Conservation (phyloP, 768 basidiomycete genomes). For the Trametes meyenii region DNA sequence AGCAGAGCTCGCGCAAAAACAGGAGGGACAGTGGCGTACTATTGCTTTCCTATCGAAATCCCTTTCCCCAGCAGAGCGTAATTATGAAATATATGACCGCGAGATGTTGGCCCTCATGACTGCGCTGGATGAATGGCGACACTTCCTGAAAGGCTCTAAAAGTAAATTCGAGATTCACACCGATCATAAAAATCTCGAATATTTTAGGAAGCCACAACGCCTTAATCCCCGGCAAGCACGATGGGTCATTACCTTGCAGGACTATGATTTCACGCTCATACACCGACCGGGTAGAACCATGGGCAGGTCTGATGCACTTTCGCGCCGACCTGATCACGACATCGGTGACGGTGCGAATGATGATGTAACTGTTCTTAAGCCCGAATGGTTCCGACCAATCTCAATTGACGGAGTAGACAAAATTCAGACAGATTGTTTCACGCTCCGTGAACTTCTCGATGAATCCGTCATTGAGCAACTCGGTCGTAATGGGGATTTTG, state of each 20-base stretch:
- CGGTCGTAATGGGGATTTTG: constrained; percentile 1
- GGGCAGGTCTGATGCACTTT: constrained; percentile 12
- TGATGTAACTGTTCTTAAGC: constrained; percentile 1
- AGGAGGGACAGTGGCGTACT: constrained; percentile 18
- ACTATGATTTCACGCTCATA: constrained; percentile 24
- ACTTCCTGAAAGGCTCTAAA: constrained; percentile 27
- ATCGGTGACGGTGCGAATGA: not conserved
- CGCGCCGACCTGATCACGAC: constrained; percentile 1
- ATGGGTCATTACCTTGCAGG: constrained; percentile 29
- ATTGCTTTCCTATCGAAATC: constrained; percentile 20
- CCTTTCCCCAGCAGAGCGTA: not conserved
- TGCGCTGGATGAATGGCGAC: constrained; percentile 31
- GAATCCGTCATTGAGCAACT: not conserved
- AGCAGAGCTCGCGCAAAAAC: constrained; percentile 25
- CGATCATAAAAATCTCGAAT: constrained; percentile 37
- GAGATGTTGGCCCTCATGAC: constrained; percentile 42
- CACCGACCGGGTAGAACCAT: constrained; percentile 10
- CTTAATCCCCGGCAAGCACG: constrained; percentile 37
- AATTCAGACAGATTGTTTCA: not conserved
- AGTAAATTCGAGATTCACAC: constrained; percentile 28
- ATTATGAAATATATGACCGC: constrained; percentile 38
- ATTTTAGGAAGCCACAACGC: constrained; percentile 29
- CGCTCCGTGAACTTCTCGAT: constrained; percentile 1
- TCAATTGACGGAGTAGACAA: not conserved
- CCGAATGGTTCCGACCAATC: constrained; percentile 2